Percentiles rank a stretch among this genome's conserved stretches.
Evolutionary conservation across 306 rosid genomes (phyloP).

Genomic region (Lathyrus oleraceus): DNA sequence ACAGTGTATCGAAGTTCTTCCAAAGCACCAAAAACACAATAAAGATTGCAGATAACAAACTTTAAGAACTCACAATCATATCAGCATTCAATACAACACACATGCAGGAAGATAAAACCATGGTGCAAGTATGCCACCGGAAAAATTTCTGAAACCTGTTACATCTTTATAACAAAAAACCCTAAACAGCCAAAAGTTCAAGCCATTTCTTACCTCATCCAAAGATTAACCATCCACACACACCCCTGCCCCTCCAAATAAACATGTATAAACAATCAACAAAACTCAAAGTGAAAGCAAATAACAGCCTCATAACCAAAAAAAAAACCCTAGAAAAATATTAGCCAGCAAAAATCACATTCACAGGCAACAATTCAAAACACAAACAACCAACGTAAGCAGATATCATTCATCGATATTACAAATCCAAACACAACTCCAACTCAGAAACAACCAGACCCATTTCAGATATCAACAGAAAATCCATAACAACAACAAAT

Average conservation of each 20-base stretch:
- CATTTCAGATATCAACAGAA: background rate
- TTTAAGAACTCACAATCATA: background rate
- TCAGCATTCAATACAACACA: background rate
- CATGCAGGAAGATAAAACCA: background rate
- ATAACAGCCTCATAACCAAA: background rate
- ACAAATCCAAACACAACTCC: background rate
- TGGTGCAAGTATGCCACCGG: background rate
- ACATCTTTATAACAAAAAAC: background rate
- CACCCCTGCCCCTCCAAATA: background rate
- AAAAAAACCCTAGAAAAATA: constrained; percentile 9
- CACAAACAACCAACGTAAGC: background rate
- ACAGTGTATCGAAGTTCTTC: background rate
- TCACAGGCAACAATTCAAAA: constrained; percentile 23
- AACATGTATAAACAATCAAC: background rate
- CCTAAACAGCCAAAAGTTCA: background rate
- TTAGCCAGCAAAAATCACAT: constrained; percentile 1
- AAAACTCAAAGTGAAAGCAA: background rate
- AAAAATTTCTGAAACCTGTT: background rate
- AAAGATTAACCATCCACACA: background rate
- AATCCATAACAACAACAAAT: background rate
- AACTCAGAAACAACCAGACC: background rate
- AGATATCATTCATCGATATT: background rate
- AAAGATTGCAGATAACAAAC: background rate
- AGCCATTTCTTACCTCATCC: background rate
- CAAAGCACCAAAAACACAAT: background rate